Evolutionary conservation across 805 yeast species (phyloP).

Genomic region (Saturnispora diversa): DNA sequence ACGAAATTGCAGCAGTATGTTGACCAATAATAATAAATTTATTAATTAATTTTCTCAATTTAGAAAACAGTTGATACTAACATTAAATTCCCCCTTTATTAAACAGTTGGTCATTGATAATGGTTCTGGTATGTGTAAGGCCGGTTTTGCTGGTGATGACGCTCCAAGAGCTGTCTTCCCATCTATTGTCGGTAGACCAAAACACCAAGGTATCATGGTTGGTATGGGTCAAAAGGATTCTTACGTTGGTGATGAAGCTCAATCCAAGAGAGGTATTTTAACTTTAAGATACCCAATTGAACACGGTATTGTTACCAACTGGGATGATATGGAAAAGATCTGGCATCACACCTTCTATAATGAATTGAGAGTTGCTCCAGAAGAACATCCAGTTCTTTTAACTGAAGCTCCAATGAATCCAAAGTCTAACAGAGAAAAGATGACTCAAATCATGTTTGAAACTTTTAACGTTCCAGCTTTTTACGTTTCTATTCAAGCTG

Average conservation of each 20-base stretch:
- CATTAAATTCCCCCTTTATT: too few relatives aligned
- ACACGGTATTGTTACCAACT: conserved; percentile 99
- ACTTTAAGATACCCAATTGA: conserved; percentile 98
- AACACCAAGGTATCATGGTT: conserved; percentile 99
- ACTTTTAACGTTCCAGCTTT: conserved; percentile 99
- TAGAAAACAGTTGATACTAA: too few relatives aligned
- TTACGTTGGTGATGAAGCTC: conserved; percentile 99
- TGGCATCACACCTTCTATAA: conserved; percentile 99
- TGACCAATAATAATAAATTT: conserved; percentile 6
- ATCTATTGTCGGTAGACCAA: conserved; percentile 99
- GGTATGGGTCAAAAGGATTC: conserved; percentile 99
- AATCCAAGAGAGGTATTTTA: conserved; percentile 99
- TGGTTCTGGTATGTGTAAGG: conserved; percentile 99
- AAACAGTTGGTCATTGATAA: conserved; percentile 96
- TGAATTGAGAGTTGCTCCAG: conserved; percentile 99
- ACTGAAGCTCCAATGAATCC: conserved; percentile 99
- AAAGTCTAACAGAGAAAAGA: conserved; percentile 98
- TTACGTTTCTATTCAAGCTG: conserved; percentile 95
- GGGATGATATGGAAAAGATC: conserved; percentile 99
- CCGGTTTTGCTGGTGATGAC: conserved; percentile 99
- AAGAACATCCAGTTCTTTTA: conserved; percentile 98
- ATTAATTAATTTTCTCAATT: not conserved
- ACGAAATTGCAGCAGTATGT: conserved; percentile 38
- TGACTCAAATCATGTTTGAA: conserved; percentile 99
- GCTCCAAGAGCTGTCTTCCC: conserved; percentile 99